These are phyloP conservation scores for Stipa capillata DNA, from an alignment of 176 grass and related monocot genomes.

Conservation along the genomic window DNA sequence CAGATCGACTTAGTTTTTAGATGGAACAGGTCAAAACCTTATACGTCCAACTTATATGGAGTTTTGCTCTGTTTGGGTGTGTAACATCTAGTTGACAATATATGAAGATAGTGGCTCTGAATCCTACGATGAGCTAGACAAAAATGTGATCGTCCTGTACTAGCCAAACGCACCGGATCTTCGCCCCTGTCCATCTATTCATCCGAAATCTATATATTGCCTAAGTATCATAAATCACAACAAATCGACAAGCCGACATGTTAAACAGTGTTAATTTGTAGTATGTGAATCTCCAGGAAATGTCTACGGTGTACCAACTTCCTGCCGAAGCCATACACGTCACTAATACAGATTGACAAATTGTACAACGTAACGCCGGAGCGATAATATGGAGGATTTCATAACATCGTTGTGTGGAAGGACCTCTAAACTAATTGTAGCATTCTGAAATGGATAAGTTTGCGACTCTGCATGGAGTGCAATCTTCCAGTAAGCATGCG, in stretches of 20 bases:
- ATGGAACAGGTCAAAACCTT: too few relatives aligned
- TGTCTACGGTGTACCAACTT: not conserved
- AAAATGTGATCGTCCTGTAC: not conserved
- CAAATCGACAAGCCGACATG: not conserved
- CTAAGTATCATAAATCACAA: not conserved
- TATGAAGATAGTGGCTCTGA: not conserved
- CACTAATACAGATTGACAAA: not conserved
- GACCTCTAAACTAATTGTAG: not conserved
- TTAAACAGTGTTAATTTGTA: not conserved
- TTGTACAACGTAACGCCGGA: not conserved
- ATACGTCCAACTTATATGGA: too few relatives aligned
- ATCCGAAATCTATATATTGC: too few relatives aligned
- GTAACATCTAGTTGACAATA: not conserved
- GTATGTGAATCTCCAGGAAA: not conserved
- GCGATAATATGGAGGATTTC: not conserved
- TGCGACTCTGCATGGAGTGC: too few relatives aligned
- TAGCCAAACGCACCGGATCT: not conserved
- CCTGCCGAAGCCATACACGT: not conserved
- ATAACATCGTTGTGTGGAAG: not conserved
- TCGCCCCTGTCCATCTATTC: not conserved
- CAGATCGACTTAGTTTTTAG: too few relatives aligned
- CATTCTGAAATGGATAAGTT: not conserved
- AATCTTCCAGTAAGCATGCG: not conserved
- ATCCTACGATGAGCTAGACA: not conserved
- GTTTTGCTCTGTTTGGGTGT: not conserved